These are phyloP conservation scores for Peronospora destructor DNA, from an alignment of 352 stramenopile genomes.

Conservation along the genomic window DNA sequence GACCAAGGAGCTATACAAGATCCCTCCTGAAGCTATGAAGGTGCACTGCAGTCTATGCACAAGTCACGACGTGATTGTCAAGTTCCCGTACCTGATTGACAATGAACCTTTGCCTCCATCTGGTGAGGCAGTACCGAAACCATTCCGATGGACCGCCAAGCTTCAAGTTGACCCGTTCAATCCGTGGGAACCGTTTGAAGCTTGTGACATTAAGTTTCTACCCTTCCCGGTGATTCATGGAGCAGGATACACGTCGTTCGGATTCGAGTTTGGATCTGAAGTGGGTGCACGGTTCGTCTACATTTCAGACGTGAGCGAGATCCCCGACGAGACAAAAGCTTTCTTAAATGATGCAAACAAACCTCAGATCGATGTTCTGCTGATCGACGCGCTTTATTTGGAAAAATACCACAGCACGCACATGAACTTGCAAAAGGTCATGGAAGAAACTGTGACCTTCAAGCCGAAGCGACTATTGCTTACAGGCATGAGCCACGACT, in stretches of 20 bases:
- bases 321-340: conserved; percentile 48
- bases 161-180: conserved; percentile 57
- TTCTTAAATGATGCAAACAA: conserved; percentile 51
- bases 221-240: conserved; percentile 81
- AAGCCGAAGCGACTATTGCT: conserved; percentile 67
- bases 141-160: conserved; percentile 79
- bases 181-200: conserved; percentile 42
- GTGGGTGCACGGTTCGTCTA: conserved; percentile 71
- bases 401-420: conserved; percentile 78
- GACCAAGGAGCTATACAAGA: conserved; percentile 61
- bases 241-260: conserved; percentile 65
- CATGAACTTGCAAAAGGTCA: conserved; percentile 73
- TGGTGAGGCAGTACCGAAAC: conserved; percentile 18
- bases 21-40: conserved; percentile 40
- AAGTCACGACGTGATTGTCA: conserved; percentile 44
- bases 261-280: conserved; percentile 75
- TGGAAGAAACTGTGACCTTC: conserved; percentile 54
- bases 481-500: conserved; percentile 82
- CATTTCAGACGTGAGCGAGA: conserved; percentile 83
- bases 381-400: conserved; percentile 78
- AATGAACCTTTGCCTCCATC: conserved; percentile 16
- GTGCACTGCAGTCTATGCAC: conserved; percentile 61
- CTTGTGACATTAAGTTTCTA: conserved; percentile 41
- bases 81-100: conserved; percentile 79
- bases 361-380: conserved; percentile 63